These are phyloP conservation scores for Spathaspora girioi DNA, from an alignment of 805 yeast genomes.

Conservation along the genomic window DNA sequence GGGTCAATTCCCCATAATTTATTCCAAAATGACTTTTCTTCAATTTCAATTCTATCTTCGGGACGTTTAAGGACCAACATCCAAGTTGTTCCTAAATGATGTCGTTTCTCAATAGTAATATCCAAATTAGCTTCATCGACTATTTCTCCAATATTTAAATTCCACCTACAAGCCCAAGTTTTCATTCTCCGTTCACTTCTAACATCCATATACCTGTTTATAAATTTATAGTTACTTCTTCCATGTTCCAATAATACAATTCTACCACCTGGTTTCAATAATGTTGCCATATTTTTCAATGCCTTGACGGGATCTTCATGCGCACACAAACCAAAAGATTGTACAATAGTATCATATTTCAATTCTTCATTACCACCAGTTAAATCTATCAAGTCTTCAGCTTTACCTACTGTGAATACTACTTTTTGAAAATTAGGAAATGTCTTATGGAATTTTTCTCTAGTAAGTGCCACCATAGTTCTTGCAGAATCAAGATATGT, in stretches of 20 bases:
- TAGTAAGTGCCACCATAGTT: slow-evolving; percentile 80
- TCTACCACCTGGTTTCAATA: slow-evolving; percentile 88
- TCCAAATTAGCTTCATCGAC: slow-evolving; percentile 81
- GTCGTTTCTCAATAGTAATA: slow-evolving; percentile 72
- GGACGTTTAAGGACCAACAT: slow-evolving; percentile 70
- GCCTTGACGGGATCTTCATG: slow-evolving; percentile 91
- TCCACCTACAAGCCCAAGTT: slow-evolving; percentile 98
- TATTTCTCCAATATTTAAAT: slow-evolving; percentile 85
- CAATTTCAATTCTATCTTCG: slow-evolving; percentile 53
- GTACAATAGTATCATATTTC: slow-evolving; percentile 87
- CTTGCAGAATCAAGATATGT: slow-evolving; percentile 84
- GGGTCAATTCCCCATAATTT: slow-evolving; percentile 35
- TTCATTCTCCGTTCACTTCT: slow-evolving; percentile 80
- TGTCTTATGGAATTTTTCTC: slow-evolving; percentile 62
- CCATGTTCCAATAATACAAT: slow-evolving; percentile 91
- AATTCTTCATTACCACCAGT: slow-evolving; percentile 38
- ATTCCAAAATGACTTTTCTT: slow-evolving; percentile 40
- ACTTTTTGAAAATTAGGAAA: slow-evolving; percentile 69
- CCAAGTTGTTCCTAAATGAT: slow-evolving; percentile 94
- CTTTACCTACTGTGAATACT: slow-evolving; percentile 86
- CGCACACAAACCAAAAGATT: slow-evolving; percentile 94
- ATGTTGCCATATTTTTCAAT: slow-evolving; percentile 61
- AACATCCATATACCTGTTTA: slow-evolving; percentile 77
- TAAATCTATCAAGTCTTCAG: slow-evolving; percentile 70
- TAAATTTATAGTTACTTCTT: slow-evolving; percentile 71